These are phyloP conservation scores for Serendipita vermifera DNA, from an alignment of 768 basidiomycete species.

Conservation along the genomic window DNA sequence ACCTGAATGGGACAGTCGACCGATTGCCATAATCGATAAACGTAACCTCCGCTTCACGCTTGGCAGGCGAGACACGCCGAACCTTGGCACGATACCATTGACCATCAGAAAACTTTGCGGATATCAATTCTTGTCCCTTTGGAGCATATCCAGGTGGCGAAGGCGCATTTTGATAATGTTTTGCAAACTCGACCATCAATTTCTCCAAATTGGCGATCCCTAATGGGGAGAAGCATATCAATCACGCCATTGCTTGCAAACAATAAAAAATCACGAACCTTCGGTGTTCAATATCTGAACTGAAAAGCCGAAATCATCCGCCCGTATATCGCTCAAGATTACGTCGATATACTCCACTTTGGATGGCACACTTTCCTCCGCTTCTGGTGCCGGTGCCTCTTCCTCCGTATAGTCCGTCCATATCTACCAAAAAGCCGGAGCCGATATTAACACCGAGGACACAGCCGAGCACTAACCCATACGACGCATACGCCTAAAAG, in stretches of 20 bases:
- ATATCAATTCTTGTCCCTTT: conserved; percentile 77
- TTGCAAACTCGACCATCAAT: conserved; percentile 86
- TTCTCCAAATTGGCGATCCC: conserved; percentile 86
- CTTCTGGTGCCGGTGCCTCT: conserved; percentile 29
- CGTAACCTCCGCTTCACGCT: conserved; percentile 87
- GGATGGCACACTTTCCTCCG: conserved; percentile 25
- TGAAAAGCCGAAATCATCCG: conserved; percentile 68
- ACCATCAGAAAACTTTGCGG: conserved; percentile 88
- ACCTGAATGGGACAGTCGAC: conserved; percentile 68
- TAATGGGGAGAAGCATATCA: too few species aligned
- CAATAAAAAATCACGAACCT: conserved; percentile 35
- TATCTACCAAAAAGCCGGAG: conserved; percentile 37
- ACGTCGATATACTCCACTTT: conserved; percentile 85
- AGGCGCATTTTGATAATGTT: conserved; percentile 60
- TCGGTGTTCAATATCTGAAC: conserved; percentile 88
- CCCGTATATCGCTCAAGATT: conserved; percentile 78
- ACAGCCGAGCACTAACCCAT: not conserved
- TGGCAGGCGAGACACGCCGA: conserved; percentile 68
- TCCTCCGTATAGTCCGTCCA: conserved; percentile 63
- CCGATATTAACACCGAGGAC: not conserved
- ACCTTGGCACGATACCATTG: conserved; percentile 95
- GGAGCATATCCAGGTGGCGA: conserved; percentile 62
- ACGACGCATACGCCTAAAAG: not conserved
- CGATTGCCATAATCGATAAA: conserved; percentile 97
- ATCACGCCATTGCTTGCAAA: not conserved